Conservation (phyloP, 202 grass and related monocot genomes). For the Cymbopogon flexuosus region DNA sequence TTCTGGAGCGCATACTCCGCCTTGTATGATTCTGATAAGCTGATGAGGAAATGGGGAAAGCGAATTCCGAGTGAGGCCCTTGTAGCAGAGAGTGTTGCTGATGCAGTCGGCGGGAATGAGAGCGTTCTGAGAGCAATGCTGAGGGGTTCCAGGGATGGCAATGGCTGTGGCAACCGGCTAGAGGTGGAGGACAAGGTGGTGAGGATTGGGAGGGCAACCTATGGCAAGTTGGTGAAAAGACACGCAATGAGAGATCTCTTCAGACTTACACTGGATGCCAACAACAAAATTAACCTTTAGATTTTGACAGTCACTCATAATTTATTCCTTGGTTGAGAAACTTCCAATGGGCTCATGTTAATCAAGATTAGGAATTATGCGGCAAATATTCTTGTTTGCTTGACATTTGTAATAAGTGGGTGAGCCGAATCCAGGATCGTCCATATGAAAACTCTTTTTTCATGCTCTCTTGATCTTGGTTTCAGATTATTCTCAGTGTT, state of each 20-base stretch:
- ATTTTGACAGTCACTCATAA: not conserved
- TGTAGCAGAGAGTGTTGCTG: conserved; percentile 42
- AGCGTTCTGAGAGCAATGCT: conserved; percentile 55
- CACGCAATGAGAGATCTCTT: conserved; percentile 65
- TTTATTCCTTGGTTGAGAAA: not conserved
- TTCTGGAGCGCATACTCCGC: conserved; percentile 54
- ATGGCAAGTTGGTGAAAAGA: conserved; percentile 80
- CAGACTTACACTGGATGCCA: conserved; percentile 30
- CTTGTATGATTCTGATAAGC: conserved; percentile 59
- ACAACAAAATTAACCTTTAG: conserved; percentile 33
- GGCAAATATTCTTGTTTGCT: conserved; percentile 39
- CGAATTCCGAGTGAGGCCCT: conserved; percentile 40
- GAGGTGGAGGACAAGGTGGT: conserved; percentile 80
- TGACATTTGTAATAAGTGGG: conserved; percentile 5
- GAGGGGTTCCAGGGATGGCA: conserved; percentile 38
- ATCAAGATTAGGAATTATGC: not conserved
- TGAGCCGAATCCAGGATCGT: not conserved
- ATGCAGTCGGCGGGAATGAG: conserved; percentile 47
- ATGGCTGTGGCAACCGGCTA: conserved; percentile 36
- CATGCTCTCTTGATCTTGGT: conserved; percentile 35
- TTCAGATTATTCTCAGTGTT: conserved; percentile 13
- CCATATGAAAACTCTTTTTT: conserved; percentile 35
- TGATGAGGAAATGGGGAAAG: conserved; percentile 57
- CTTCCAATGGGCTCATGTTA: not conserved
- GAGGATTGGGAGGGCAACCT: conserved; percentile 55